Base-by-base conservation (phyloP, 352 stramenopile species). In the Phytopythium litorale region DNA sequence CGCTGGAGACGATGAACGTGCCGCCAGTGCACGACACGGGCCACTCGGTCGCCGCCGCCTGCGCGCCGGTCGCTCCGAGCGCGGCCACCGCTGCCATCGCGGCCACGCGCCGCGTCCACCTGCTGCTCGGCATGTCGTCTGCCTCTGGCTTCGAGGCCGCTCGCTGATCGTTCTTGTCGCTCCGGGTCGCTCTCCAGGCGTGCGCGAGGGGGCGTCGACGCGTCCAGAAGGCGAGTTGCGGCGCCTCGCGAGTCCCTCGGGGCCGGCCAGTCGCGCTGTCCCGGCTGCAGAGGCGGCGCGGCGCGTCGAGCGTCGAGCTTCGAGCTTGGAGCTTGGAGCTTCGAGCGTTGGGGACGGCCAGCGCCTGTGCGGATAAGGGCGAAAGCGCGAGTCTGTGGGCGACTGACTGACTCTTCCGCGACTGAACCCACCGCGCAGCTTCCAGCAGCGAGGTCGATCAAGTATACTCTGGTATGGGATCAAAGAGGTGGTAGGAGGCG, bases 341-440 rank as follows among this genome's bases (percentile, higher is more conserved):
- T 38, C 33, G 33, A 38, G 33, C 33, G 7, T 38, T 5, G 4
- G 33, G 33, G 33, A 1, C 38, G 13, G 15, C 13, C 37, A 25
- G 48, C 49, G 15, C 49, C 49, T 55, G 49, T 11, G 25, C 7
- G 28, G 16, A 5, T 1, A 37, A 37, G 30, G 50, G n/a, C 28
- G 3, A 35, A 38, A 21, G 25, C 49, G 30, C 16, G 49, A 35
- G 18, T 35, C n/a, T 18, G 8, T 7, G 12, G 12, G 12, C 49
- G 13, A 42, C 28, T 54, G 50, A 56, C 50, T 56, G 49, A 55
- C 49, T 55, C 50, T 56, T 56, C 50, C 46, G 50, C 28, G 30
- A 56, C 50, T 56, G 50, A 56, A 56, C 50, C 50, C 50, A 56
- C 49, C 28, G 49, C 50, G 50, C 30, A 16, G 38, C 28, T 56